Percentiles rank a stretch among this genome's conserved stretches.
These are phyloP conservation scores for Fragaria vesca DNA, from an alignment of 306 rosid species.

Conservation along the genomic window DNA sequence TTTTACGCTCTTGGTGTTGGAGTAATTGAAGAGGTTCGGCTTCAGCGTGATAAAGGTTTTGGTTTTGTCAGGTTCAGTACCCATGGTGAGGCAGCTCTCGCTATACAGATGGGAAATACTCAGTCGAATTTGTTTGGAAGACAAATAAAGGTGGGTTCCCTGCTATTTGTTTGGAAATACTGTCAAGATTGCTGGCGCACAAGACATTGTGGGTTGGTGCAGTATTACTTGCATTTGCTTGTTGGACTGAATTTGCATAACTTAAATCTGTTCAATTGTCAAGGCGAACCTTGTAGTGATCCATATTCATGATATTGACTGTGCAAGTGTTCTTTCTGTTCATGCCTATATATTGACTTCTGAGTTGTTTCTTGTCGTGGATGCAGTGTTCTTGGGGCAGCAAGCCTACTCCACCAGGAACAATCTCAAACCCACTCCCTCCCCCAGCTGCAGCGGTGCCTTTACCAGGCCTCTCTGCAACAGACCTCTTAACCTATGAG, in stretches of 20 bases:
- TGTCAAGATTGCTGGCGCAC: not conserved
- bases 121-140: conserved; percentile 73
- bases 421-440: conserved; percentile 91
- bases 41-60: conserved; percentile 96
- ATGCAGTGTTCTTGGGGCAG: conserved; percentile 96
- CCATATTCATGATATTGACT: not conserved
- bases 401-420: conserved; percentile 97
- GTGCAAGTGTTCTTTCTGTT: not conserved
- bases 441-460: conserved; percentile 78
- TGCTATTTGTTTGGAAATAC: not conserved
- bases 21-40: conserved; percentile 89
- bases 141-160: conserved; percentile 68
- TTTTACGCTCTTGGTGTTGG: conserved; percentile 93
- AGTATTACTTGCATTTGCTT: not conserved
- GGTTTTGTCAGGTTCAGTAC: conserved; percentile 89
- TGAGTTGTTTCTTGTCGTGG: not conserved
- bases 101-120: conserved; percentile 88
- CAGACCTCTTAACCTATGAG: conserved; percentile 68
- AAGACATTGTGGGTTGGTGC: not conserved
- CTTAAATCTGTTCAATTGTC: not conserved
- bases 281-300: not conserved
- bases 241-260: not conserved
- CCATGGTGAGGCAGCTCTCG: conserved; percentile 92
- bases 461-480: conserved; percentile 67
- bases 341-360: not conserved